Conservation (phyloP, 345 rosid genomes). For the Mercurialis annua region DNA sequence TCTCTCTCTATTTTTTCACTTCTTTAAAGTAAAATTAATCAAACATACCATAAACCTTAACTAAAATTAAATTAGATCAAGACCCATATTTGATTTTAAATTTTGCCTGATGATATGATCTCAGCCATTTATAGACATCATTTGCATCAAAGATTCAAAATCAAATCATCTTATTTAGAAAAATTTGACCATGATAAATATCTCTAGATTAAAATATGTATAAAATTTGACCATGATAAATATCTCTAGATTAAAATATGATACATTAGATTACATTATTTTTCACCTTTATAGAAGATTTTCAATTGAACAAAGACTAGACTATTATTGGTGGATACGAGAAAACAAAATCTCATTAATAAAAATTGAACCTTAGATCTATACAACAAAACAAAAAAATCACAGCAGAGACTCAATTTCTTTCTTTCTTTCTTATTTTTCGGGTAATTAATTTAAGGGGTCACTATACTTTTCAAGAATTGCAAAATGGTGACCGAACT, state of each 20-base stretch:
- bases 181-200: no score
- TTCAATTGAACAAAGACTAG: background rate
- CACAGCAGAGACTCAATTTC: slow-evolving; percentile 20
- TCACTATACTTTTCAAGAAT: no score
- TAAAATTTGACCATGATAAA: background rate
- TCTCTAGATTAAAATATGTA: slow-evolving; percentile 4
- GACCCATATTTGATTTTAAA: no score
- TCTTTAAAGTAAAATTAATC: no score
- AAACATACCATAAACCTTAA: no score
- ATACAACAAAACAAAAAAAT: slow-evolving; percentile 29
- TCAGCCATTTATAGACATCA: background rate
- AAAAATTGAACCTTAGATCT: slow-evolving; percentile 26
- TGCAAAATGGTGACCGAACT: no score
- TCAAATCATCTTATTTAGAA: no score
- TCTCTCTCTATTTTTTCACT: no score
- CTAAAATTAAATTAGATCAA: no score
- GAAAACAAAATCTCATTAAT: slow-evolving; percentile 14
- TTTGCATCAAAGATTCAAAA: background rate
- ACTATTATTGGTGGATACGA: background rate
- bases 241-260: background rate
- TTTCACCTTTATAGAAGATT: background rate
- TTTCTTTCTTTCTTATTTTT: background rate
- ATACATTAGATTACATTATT: background rate
- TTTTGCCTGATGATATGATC: background rate
- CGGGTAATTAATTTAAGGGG: no score